These are phyloP conservation scores for Speleostelium caveatum DNA, from an alignment of 78 protist genomes.

Conservation along the genomic window DNA sequence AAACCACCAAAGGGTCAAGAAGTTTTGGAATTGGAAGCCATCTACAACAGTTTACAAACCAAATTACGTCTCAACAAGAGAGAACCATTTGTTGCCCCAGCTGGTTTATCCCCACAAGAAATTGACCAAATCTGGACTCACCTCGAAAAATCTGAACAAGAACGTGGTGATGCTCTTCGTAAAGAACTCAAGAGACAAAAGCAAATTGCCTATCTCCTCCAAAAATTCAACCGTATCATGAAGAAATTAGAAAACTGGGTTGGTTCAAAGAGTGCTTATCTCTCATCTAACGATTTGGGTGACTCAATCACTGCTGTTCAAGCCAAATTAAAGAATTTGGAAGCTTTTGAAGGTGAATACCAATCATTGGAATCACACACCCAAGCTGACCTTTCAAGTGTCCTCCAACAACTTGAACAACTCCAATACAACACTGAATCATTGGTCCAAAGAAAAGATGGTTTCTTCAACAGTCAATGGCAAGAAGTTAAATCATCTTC, in stretches of 20 bases:
- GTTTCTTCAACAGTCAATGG: constrained; percentile 50
- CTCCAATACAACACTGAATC: constrained; percentile 28
- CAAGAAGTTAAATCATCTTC: constrained; percentile 19
- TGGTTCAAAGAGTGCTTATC: constrained; percentile 12
- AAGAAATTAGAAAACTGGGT: constrained; percentile 73
- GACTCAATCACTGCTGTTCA: constrained; percentile 66
- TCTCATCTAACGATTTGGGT: constrained; percentile 48
- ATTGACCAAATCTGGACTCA: constrained; percentile 47
- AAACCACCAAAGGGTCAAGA: constrained; percentile 83
- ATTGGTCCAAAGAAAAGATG: not conserved
- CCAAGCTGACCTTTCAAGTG: constrained; percentile 19
- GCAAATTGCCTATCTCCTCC: constrained; percentile 47
- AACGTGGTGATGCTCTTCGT: constrained; percentile 54
- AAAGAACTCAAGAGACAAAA: constrained; percentile 79
- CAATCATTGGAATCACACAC: constrained; percentile 48
- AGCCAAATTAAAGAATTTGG: constrained; percentile 74
- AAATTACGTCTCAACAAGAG: constrained; percentile 72
- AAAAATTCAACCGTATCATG: constrained; percentile 72
- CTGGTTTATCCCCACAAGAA: constrained; percentile 69
- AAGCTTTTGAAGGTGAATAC: constrained; percentile 80
- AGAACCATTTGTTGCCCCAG: constrained; percentile 76
- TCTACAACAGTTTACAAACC: constrained; percentile 63
- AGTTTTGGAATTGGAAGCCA: constrained; percentile 61
- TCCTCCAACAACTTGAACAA: constrained; percentile 33
- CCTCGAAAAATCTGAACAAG: constrained; percentile 77